A percentile compares a stretch with the other conserved stretches of the same genome.
Conservation (phyloP, 495 filamentous ascomycete genomes). For the Hyaloscypha variabilis region DNA sequence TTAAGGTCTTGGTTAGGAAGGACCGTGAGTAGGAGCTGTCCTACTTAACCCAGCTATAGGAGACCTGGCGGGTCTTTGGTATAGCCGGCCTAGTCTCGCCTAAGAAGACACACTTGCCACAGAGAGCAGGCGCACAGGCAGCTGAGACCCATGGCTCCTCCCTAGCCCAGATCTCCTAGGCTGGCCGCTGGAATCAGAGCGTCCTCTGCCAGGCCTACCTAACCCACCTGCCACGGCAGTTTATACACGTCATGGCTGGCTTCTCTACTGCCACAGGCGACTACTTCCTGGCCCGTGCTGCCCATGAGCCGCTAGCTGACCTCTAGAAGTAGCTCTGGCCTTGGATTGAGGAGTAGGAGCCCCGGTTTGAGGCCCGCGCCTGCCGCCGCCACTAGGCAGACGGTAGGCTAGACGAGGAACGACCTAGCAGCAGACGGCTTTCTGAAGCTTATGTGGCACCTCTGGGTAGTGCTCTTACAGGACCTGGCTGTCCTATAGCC, state of each 20-base stretch:
- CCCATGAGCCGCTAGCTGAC: conserved; percentile 2
- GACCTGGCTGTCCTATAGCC: conserved; percentile 15
- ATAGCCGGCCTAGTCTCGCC: too few species aligned
- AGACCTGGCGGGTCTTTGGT: too few species aligned
- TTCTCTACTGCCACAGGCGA: conserved; percentile 13
- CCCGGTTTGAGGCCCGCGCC: conserved; percentile 5
- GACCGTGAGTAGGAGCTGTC: conserved; percentile 6
- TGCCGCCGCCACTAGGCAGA: background rate
- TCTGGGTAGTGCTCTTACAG: conserved; percentile 2
- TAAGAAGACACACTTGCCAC: conserved; percentile 10
- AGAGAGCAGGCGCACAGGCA: too few species aligned
- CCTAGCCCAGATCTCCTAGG: conserved; percentile 8
- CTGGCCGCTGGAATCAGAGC: conserved; percentile 14
- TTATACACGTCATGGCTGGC: background rate
- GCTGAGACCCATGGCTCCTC: conserved; percentile 11
- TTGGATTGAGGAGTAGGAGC: conserved; percentile 17
- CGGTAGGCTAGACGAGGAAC: conserved; percentile 15
- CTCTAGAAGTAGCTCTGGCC: conserved; percentile 17
- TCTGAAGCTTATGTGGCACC: conserved; percentile 1
- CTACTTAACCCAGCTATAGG: background rate
- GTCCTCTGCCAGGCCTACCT: conserved; percentile 14
- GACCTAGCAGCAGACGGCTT: conserved; percentile 10
- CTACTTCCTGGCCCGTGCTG: conserved; percentile 15
- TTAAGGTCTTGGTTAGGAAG: conserved; percentile 10
- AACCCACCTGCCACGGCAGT: background rate